Evolutionary conservation across 108 stramenopile genomes (phyloP), one percentile per base, ranked within the genome.

Genomic region (Pseudonitzschia delicatissima): DNA sequence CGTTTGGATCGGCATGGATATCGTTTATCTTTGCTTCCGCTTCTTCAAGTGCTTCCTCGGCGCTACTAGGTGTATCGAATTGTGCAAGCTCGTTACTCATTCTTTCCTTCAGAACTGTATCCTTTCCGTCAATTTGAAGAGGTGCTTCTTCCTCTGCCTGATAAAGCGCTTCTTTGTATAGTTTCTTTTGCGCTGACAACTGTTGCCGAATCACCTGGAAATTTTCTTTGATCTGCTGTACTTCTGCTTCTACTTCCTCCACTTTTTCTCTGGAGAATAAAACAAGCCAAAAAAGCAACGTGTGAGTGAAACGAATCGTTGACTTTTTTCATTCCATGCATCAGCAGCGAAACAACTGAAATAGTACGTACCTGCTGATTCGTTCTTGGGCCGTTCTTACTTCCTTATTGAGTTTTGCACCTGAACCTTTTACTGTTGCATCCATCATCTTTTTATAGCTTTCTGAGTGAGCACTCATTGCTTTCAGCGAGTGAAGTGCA

Each of bases 1-100:
- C 90, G 60, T 82, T 73, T 0, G 78, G 76, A 68, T 97, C 89
- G 21, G 83, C 79, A 17, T 67, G 49, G 66, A 86, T 88, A 3
- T 57, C 37, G 36, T 78, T 67, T 1, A 92, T 62, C 72, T 87
- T 79, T 9, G 48, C 71, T 53, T 81, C 64, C 1, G 83, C 74
- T 33, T 87, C 91, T 25, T 89, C 84, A 18, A 92, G 45, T 4
- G 76, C 69, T n/a, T 73, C 83, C 42, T 81, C 69, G 12, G 87
- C 77, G 17, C 73, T 78, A 11, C 79, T 79, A 9, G 73, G 8
- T 33, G 57, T 69, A 18, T 67, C 49, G 9, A 79, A 50, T 49
- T 57, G 55, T 12, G 62, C 21, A 17, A 67, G 47, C 4, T 71
- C 69, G 0, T 34, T 55, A 25, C 67, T 60, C 27, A 80, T 47